phyloP scores from a whole-genome alignment of 495 filamentous ascomycete species.

The Parathielavia appendiculata region DNA sequence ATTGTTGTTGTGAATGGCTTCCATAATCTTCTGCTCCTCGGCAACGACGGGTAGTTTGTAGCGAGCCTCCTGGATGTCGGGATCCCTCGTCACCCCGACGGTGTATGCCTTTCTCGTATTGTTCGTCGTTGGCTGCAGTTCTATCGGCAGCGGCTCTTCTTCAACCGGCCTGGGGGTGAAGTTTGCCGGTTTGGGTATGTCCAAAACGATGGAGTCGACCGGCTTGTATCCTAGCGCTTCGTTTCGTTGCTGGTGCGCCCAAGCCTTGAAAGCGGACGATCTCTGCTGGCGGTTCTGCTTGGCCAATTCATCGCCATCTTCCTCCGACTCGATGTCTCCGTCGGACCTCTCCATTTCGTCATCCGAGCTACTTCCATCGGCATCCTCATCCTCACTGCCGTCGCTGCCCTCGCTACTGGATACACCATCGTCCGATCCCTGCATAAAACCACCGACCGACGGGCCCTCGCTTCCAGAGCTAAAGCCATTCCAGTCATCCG shows the following conservation, averaged over 20 bases:
- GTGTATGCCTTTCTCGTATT: constrained; percentile 67
- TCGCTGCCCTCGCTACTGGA: constrained; percentile 17
- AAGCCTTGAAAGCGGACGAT: constrained; percentile 81
- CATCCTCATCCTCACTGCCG: constrained; percentile 23
- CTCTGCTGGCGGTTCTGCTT: constrained; percentile 32
- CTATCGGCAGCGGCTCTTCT: constrained; percentile 70
- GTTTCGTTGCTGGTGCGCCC: constrained; percentile 84
- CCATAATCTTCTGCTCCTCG: constrained; percentile 98
- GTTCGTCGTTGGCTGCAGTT: constrained; percentile 61
- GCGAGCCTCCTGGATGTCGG: constrained; percentile 70
- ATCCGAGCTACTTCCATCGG: constrained; percentile 16
- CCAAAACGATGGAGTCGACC: constrained; percentile 28
- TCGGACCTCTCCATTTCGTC: constrained; percentile 33
- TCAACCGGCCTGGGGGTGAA: constrained; percentile 59
- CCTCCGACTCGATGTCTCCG: constrained; percentile 26
- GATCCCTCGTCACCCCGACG: constrained; percentile 63
- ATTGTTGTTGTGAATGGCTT: constrained; percentile 85
- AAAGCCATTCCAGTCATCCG: constrained; percentile 42
- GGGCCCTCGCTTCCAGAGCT: constrained; percentile 19
- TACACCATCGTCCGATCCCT: constrained; percentile 20
- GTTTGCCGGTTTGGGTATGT: constrained; percentile 44
- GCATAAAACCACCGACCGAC: constrained; percentile 24
- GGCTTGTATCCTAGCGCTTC: constrained; percentile 55
- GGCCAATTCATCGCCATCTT: constrained; percentile 29
- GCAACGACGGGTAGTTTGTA: constrained; percentile 83